These are phyloP conservation scores for Rhizopogon vinicolor DNA, from an alignment of 768 basidiomycete genomes.

Conservation along the genomic window DNA sequence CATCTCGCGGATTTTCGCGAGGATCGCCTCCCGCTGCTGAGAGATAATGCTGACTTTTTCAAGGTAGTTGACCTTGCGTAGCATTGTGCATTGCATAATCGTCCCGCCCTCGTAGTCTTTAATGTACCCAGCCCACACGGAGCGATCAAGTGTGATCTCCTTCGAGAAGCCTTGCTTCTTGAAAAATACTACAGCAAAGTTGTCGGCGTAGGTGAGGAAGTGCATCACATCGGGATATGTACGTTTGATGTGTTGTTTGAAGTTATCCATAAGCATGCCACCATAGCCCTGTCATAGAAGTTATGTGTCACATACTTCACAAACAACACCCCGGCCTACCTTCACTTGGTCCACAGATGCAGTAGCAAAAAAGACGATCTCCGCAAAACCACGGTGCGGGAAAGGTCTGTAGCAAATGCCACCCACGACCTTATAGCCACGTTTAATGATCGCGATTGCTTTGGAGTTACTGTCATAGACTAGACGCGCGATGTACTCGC, in stretches of 20 bases:
- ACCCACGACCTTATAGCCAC: conserved; percentile 92
- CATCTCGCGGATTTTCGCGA: conserved; percentile 82
- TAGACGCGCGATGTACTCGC: conserved; percentile 95
- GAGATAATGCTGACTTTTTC: conserved; percentile 71
- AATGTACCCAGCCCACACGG: conserved; percentile 98
- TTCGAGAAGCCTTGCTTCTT: conserved; percentile 99
- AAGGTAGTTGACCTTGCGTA: conserved; percentile 89
- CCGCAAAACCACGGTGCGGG: conserved; percentile 90
- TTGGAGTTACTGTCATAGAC: conserved; percentile 94
- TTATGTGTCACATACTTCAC: neutral
- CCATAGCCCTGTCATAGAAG: conserved; percentile 76
- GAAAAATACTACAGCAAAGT: conserved; percentile 98
- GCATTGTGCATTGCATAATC: conserved; percentile 97
- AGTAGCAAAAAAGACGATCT: conserved; percentile 98
- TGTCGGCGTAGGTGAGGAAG: conserved; percentile 98
- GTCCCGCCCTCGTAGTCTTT: conserved; percentile 99
- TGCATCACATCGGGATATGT: conserved; percentile 87
- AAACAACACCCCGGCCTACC: conserved; percentile 39
- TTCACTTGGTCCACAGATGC: conserved; percentile 97
- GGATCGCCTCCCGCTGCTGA: conserved; percentile 84
- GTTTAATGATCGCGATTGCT: conserved; percentile 89
- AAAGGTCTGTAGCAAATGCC: conserved; percentile 98
- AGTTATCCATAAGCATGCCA: conserved; percentile 97
- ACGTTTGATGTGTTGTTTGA: conserved; percentile 86
- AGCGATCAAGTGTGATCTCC: conserved; percentile 88